Evolutionary conservation across 2,329 filamentous ascomycete genomes (phyloP), one percentile per base, ranked within the genome.

Genomic region (Didymella pomorum): DNA sequence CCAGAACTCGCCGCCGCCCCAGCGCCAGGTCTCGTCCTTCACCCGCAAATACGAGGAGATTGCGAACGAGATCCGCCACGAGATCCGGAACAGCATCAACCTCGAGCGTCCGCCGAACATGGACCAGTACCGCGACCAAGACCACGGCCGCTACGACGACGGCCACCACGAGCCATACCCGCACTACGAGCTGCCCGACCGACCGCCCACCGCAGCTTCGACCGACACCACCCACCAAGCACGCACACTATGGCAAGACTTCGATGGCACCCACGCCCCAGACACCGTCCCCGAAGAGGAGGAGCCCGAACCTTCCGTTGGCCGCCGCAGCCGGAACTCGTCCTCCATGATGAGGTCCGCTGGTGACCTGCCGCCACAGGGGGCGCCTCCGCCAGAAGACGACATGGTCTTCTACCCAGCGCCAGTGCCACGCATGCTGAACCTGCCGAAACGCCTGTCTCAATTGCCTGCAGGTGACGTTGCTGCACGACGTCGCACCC

Each of bases 361-460:
- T 9, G 63, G 68, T 29, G 61, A 70, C 23, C 56, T 61, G 4
- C 64, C 65, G 4, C 60, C 64, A 0, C 62, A 67, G 25, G 72
- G 62, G 12, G 66, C 64, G 6, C 86, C 86, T 1, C 81, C 83
- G 25, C 89, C 89, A 1, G 89, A 87, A 4, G 87, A 94, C 65
- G 83, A 88, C 67, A 97, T 98, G 91, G 87, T 97, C 10, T 98
- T 89, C 78, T 99, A 99, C 75, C 95, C 95, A 14, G 95, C 95
- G 3, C 93, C 92, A 1, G 95, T 99, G 2, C 95, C 95, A 3
- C 89, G 90, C 62, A 93, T 96, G 88, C 84, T 99, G 56, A 98
- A 97, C 69, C 80, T 99, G 12, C 95, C 95, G 0, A 92, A 93
- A 43, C 91, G 92, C 68, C 80, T 98, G 49, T 96, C 93, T 1